phyloP scores from a whole-genome alignment of 441 rosid genomes.

The Jatropha podagrica region DNA sequence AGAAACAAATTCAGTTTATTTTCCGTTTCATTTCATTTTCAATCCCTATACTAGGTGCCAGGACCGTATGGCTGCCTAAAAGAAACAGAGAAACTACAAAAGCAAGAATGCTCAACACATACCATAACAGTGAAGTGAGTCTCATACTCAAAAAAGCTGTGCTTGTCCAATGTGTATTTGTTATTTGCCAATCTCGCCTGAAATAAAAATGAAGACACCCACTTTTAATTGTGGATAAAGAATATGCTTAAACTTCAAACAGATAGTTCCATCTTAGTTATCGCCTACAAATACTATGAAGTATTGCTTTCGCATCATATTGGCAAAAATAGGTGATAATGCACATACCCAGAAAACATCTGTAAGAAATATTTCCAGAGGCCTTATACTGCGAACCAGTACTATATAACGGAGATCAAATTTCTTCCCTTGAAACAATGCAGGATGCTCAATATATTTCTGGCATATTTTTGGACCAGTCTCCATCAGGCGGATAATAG shows the following conservation, averaged over 20 bases:
- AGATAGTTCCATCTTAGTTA: background rate
- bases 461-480: conserved; percentile 99
- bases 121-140: conserved; percentile 99
- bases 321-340: conserved; percentile 10
- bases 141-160: conserved; percentile 88
- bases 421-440: conserved; percentile 76
- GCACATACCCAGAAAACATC: conserved; percentile 85
- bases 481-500: conserved; percentile 92
- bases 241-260: background rate
- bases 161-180: conserved; percentile 70
- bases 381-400: conserved; percentile 68
- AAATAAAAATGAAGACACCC: conserved; percentile 20
- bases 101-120: conserved; percentile 27
- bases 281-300: background rate
- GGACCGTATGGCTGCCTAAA: conserved; percentile 11
- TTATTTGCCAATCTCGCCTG: conserved; percentile 93
- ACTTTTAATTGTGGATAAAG: background rate
- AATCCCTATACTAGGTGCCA: background rate
- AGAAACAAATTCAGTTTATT: background rate
- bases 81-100: background rate
- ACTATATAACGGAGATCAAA: conserved; percentile 87
- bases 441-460: conserved; percentile 93
- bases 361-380: conserved; percentile 73
- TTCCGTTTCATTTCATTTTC: conserved; percentile 8
- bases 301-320: background rate